phyloP scores from a whole-genome alignment of 352 stramenopile species.

The Globisporangium nunn region DNA sequence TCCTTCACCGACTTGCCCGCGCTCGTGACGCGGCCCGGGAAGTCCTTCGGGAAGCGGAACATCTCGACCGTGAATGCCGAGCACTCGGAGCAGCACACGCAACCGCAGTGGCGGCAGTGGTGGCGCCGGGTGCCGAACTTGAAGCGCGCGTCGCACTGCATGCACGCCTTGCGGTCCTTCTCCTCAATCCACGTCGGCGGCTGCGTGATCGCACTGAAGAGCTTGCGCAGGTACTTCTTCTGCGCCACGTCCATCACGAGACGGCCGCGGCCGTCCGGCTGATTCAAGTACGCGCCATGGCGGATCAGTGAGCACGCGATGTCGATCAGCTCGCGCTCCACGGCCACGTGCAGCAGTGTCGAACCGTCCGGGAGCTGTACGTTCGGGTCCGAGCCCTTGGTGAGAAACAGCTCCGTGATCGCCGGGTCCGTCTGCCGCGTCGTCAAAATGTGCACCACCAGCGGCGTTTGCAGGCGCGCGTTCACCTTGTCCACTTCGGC shows the following conservation, averaged over 20 bases:
- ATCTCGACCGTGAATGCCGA: constrained; percentile 74
- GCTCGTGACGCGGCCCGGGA: constrained; percentile 54
- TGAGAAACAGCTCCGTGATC: constrained; percentile 69
- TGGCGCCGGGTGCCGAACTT: constrained; percentile 78
- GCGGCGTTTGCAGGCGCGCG: constrained; percentile 60
- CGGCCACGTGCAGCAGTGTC: constrained; percentile 74
- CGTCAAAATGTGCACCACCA: constrained; percentile 84
- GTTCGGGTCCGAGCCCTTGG: constrained; percentile 56
- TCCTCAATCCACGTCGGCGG: constrained; percentile 79
- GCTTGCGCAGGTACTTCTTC: constrained; percentile 77
- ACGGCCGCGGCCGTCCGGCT: constrained; percentile 58
- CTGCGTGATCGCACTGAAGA: constrained; percentile 70
- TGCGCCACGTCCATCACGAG: constrained; percentile 73
- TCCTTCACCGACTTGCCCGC: constrained; percentile 71
- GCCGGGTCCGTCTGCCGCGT: constrained; percentile 76
- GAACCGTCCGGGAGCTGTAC: constrained; percentile 75
- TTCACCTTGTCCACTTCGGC: constrained; percentile 84
- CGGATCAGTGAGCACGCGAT: constrained; percentile 67
- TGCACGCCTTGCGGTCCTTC: constrained; percentile 63
- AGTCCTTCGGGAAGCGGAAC: constrained; percentile 80
- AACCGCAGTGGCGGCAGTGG: constrained; percentile 81
- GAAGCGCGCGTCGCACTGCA: constrained; percentile 64
- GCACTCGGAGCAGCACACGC: constrained; percentile 82
- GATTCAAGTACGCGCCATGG: constrained; percentile 66
- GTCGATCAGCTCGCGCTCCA: constrained; percentile 78